Evolutionary conservation across 2,329 filamentous ascomycete genomes (phyloP).

Genomic region (Penicillium sp.): DNA sequence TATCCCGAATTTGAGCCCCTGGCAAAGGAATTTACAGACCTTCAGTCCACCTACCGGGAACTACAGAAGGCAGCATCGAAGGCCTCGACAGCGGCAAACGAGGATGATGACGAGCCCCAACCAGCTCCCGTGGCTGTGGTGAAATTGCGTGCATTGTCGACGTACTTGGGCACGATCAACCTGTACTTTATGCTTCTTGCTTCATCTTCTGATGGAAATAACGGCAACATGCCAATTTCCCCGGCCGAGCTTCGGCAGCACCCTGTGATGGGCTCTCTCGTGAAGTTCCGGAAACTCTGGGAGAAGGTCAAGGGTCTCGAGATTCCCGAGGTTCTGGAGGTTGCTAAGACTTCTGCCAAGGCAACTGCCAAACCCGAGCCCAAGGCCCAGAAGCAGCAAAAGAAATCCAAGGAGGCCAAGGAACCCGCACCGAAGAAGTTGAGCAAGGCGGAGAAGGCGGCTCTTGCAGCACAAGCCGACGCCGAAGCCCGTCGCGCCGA

Average conservation of each 20-base stretch:
- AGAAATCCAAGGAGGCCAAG: constrained; percentile 39
- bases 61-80: constrained; percentile 59
- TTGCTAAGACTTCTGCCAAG: constrained; percentile 22
- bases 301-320: constrained; percentile 67
- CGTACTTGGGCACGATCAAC: constrained; percentile 80
- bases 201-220: constrained; percentile 62
- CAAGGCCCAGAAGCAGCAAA: constrained; percentile 28
- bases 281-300: constrained; percentile 81
- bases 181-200: constrained; percentile 96
- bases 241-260: constrained; percentile 84
- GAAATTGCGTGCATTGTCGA: constrained; percentile 76
- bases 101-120: constrained; percentile 38
- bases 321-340: constrained; percentile 42
- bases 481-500: constrained; percentile 55
- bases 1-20: constrained; percentile 93
- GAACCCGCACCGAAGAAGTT: constrained; percentile 41
- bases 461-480: constrained; percentile 54
- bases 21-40: constrained; percentile 71
- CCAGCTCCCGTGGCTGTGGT: constrained; percentile 57
- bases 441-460: constrained; percentile 51
- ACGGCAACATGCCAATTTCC: constrained; percentile 60
- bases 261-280: constrained; percentile 80
- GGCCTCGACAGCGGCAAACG: constrained; percentile 46
- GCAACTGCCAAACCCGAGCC: constrained; percentile 8
- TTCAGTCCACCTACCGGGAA: constrained; percentile 62